Evolutionary conservation across 2,329 filamentous ascomycete genomes (phyloP).

Genomic region (Fusarium avenaceum): DNA sequence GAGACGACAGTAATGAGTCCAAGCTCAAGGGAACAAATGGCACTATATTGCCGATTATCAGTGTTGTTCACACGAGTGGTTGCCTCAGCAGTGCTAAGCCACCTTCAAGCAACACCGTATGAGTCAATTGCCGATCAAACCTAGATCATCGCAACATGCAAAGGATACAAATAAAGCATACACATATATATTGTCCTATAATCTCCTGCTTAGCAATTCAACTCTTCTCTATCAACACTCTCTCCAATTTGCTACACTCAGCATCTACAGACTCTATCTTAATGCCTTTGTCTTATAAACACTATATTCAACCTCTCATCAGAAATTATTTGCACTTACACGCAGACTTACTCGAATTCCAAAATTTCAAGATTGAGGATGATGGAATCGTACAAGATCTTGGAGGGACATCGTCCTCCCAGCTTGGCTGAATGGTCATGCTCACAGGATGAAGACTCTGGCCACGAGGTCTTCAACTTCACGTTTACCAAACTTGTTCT

Average conservation of each 20-base stretch:
- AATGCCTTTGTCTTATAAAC: slow-evolving; percentile 1
- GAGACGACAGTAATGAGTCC: too few species aligned
- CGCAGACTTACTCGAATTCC: background rate
- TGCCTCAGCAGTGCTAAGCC: slow-evolving; percentile 1
- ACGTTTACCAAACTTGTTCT: slow-evolving; percentile 17
- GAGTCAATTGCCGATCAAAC: slow-evolving; percentile 13
- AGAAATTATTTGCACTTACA: background rate
- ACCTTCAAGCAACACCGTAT: slow-evolving; percentile 5
- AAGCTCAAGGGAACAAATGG: background rate
- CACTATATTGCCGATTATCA: background rate
- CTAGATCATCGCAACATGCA: background rate
- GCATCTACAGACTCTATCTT: background rate
- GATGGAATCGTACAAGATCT: slow-evolving; percentile 10
- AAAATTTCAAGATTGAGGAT: background rate
- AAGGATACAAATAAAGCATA: background rate
- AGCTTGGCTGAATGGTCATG: slow-evolving; percentile 16
- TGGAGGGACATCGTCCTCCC: slow-evolving; percentile 9
- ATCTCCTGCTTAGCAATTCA: background rate
- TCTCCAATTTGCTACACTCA: background rate
- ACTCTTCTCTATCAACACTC: background rate
- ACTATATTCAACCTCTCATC: background rate
- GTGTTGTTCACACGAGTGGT: background rate
- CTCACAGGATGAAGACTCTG: background rate
- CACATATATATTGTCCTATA: background rate
- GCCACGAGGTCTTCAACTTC: slow-evolving; percentile 11